Conservation (phyloP, 2,329 filamentous ascomycete species). For the Cercospora zeae-maydis region DNA sequence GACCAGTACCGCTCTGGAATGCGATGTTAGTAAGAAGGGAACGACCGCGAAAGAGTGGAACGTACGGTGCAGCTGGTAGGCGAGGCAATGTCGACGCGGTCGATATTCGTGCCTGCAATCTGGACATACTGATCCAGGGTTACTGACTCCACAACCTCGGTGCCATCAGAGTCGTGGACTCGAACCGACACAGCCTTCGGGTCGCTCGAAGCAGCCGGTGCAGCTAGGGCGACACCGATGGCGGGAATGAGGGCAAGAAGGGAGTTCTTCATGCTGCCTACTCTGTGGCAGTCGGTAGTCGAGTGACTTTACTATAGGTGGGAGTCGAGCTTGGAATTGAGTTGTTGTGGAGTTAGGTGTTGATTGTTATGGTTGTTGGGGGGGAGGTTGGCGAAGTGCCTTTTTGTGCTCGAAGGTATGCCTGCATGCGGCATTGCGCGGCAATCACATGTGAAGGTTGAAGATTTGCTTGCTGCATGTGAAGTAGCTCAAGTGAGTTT, state of each 20-base stretch:
- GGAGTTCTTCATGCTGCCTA: neutral
- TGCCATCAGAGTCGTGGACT: neutral
- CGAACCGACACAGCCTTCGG: neutral
- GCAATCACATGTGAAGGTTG: neutral
- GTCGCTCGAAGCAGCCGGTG: neutral
- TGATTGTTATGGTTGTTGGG: neutral
- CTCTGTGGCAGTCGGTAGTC: neutral
- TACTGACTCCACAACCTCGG: neutral
- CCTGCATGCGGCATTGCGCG: too few relatives aligned
- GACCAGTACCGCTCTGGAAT: neutral
- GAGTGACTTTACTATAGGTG: neutral
- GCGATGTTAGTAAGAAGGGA: neutral
- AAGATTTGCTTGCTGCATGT: neutral
- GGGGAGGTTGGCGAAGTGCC: neutral
- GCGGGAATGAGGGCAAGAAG: neutral
- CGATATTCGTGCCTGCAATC: neutral
- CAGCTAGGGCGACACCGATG: neutral
- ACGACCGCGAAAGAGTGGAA: neutral
- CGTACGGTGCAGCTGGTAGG: neutral
- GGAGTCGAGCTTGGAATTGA: neutral
- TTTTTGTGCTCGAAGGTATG: neutral
- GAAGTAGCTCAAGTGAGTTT: neutral
- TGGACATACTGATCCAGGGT: neutral
- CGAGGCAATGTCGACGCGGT: neutral
- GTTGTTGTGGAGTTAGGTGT: neutral